phyloP scores from a whole-genome alignment of 75 land plant genomes.

The Ceratopteris richardii region DNA sequence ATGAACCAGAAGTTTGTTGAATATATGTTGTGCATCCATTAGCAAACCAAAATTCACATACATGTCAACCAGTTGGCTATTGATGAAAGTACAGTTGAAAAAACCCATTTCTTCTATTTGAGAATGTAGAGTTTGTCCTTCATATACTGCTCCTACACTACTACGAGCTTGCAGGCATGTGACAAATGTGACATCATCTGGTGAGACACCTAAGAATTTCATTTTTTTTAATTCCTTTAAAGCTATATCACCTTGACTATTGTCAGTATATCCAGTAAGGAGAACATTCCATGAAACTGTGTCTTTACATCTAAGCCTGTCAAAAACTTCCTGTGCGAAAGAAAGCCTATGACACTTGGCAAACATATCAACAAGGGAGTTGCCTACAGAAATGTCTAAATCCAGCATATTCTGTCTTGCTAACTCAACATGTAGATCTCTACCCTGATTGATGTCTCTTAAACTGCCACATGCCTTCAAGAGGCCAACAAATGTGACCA shows the following conservation, averaged over 20 bases:
- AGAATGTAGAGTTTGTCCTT: slow-evolving; percentile 37
- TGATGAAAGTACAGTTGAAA: not conserved
- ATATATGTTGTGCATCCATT: slow-evolving; percentile 15
- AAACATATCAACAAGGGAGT: slow-evolving; percentile 32
- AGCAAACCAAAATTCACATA: slow-evolving; percentile 28
- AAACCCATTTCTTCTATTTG: slow-evolving; percentile 27
- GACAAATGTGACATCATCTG: slow-evolving; percentile 46
- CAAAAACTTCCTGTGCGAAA: too few species aligned
- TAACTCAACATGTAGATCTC: not conserved
- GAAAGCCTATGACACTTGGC: not conserved
- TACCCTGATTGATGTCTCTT: too few species aligned
- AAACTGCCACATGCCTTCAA: not conserved
- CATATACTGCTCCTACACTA: slow-evolving; percentile 13
- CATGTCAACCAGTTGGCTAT: slow-evolving; percentile 30
- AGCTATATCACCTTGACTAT: slow-evolving; percentile 6
- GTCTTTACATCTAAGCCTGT: not conserved
- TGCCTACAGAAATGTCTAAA: slow-evolving; percentile 39
- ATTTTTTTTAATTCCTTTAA: slow-evolving; percentile 1
- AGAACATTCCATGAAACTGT: slow-evolving; percentile 12
- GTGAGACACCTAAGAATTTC: not conserved
- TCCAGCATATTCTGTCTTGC: slow-evolving; percentile 27
- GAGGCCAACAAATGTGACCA: too few species aligned
- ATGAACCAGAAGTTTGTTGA: slow-evolving; percentile 13
- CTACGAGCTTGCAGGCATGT: slow-evolving; percentile 41
- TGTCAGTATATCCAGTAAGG: slow-evolving; percentile 12